Base-by-base conservation (phyloP, 495 filamentous ascomycete species). In the Daldinia caldariorum region DNA sequence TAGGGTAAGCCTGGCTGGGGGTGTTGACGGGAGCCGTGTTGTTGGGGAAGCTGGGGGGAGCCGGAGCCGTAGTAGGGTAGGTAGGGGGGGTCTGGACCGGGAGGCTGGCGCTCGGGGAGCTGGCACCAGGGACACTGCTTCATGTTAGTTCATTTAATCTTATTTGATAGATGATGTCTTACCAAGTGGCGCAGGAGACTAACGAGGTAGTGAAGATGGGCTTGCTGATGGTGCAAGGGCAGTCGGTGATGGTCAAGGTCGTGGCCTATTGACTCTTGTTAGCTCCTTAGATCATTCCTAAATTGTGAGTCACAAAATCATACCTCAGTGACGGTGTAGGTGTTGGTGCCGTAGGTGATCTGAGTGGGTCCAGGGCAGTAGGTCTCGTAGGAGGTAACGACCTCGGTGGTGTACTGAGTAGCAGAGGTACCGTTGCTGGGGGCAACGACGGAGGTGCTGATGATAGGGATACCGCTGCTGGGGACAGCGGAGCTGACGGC, bases 321-420 rank as follows among this genome's bases (percentile, higher is more conserved):
- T 79, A 82, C 89, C 82, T 88, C 86, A 75, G 91, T 91, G 80
- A 94, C 87, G 77, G 88, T 92, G 89, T 92, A 91, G 83, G 92
- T 95, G 63, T 84, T 79, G 79, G 81, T 82, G 79, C 85, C 87
- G 84, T 89, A 83, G 77, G 86, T 87, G 81, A 96, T 79, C 70
- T 82, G 76, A 75, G 94, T 96, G 73, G 93, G 79, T 74, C 81
- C 83, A 13, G 92, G 91, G 91, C 94, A 97, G 89, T 85, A 93
- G 77, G 93, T 97, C 84, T 89, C 91, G 86, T 89, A 90, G 50
- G 87, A 83, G 58, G 90, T 93, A 74, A 94, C 87, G 57, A 91
- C 83, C 84, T 94, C 90, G 67, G 92, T 97, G 82, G 86, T 87
- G 82, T 86, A 88, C 75, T 69, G 71, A 63, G 80, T 80, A 51